These are phyloP conservation scores for Solanum peruvianum DNA, from an alignment of 257 asterid genomes.

Conservation along the genomic window DNA sequence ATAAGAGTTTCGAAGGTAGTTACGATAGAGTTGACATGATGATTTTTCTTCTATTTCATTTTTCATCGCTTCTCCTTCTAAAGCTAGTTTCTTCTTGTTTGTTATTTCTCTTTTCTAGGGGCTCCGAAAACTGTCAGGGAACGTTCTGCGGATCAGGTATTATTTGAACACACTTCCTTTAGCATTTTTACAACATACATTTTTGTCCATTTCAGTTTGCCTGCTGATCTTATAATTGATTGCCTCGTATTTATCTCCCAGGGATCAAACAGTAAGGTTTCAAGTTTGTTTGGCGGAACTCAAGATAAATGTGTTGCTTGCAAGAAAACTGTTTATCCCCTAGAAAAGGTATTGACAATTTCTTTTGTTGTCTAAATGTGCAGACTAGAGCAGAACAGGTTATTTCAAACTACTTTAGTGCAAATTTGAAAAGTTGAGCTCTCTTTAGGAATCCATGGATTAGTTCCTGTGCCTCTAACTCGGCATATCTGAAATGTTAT, in stretches of 20 bases:
- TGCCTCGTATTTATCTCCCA: slow-evolving; percentile 1
- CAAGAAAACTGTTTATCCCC: slow-evolving; percentile 68
- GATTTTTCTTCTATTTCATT: not conserved
- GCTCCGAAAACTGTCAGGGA: slow-evolving; percentile 56
- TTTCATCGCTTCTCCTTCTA: not conserved
- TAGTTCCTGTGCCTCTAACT: not conserved
- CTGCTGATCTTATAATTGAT: not conserved
- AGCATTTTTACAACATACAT: not conserved
- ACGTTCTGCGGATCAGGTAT: slow-evolving; percentile 38
- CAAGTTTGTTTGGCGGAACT: slow-evolving; percentile 66
- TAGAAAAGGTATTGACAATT: slow-evolving; percentile 55
- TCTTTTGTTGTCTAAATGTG: not conserved
- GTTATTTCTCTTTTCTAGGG: slow-evolving; percentile 14
- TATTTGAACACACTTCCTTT: not conserved
- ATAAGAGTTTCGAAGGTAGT: slow-evolving; percentile 75
- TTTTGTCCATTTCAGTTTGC: not conserved
- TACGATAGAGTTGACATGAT: not conserved
- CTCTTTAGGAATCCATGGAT: not conserved
- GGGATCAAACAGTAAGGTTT: slow-evolving; percentile 42
- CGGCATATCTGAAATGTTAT: not conserved
- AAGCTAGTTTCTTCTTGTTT: not conserved
- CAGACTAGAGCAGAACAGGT: not conserved
- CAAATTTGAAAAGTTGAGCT: not conserved
- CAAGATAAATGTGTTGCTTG: slow-evolving; percentile 80
- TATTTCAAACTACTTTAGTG: not conserved